Percentiles rank a stretch among this genome's conserved stretches.
Conservation (phyloP, 2,329 filamentous ascomycete genomes). For the Aphanoascus verrucosus region DNA sequence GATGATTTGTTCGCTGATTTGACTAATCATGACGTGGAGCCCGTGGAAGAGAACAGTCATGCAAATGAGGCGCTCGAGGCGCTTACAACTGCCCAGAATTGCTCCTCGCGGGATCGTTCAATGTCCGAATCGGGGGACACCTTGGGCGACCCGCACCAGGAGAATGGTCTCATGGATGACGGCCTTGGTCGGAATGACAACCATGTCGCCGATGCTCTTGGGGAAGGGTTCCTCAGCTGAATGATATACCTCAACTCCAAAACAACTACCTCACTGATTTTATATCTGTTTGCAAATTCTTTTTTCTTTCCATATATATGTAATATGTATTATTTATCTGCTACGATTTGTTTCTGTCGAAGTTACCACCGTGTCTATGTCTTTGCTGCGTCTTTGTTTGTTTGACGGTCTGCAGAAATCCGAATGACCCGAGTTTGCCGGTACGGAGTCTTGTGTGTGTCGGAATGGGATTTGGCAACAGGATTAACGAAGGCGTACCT, state of each 20-base stretch:
- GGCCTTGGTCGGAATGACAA: conserved; percentile 20
- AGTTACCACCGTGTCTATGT: neutral
- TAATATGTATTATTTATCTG: conserved; percentile 9
- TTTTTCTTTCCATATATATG: conserved; percentile 5
- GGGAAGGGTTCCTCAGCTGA: conserved; percentile 22
- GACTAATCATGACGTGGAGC: conserved; percentile 35
- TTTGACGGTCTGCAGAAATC: neutral
- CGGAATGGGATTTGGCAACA: neutral
- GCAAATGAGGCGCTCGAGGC: conserved; percentile 39
- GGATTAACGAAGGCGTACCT: neutral
- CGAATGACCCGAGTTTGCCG: neutral
- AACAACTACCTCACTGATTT: neutral
- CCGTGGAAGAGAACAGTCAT: conserved; percentile 34
- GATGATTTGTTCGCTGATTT: conserved; percentile 40
- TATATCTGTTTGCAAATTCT: conserved; percentile 3
- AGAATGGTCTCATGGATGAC: conserved; percentile 16
- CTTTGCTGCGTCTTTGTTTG: neutral
- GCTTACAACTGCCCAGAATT: conserved; percentile 30
- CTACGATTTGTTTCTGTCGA: neutral
- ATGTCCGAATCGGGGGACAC: conserved; percentile 14
- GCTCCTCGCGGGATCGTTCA: conserved; percentile 26
- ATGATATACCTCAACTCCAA: neutral
- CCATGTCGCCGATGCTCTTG: conserved; percentile 18
- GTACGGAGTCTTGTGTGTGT: conserved; percentile 1
- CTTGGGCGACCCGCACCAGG: conserved; percentile 19